Evolutionary conservation across 73 alveolate species (phyloP), one percentile per base, ranked within the genome.

Genomic region (Paramecium sonneborni): DNA sequence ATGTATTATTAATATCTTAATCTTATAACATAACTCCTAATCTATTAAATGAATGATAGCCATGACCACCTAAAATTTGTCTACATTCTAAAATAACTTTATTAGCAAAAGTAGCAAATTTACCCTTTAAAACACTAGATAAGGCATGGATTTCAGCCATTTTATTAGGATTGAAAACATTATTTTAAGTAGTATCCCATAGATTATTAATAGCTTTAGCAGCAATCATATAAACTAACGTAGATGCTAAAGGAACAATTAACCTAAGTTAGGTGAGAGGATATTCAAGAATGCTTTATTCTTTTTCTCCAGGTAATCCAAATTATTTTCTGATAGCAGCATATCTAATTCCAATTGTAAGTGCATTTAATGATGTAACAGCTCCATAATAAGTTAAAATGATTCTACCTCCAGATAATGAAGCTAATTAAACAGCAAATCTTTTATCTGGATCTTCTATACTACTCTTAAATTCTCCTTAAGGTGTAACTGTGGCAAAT

Each of bases 371-470:
- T 0, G 76, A 24, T 23, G 94, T 62, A 70, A 87, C 94, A 44
- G 92, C 76, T 2, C 95, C 68, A 32, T 92, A 86, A 28, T 58
- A 72, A 58, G 93, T 52, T 30, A 95, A 76, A 70, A 93, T 56
- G 26, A 93, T 93, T 93, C 99, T 94, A 1, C 99, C 98, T 39
- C 97, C 95, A 28, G 95, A 92, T 37, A 96, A 79, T 14, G 96
- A 57, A 10, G 94, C 94, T 23, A 96, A 68, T n/a, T 92, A 76
- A 76, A 89, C 68, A 30, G 97, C 99, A 76, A 96, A 94, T 89
- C 98, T 92, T 68, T 96, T 95, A 10, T 95, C 96, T 38, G 96
- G 94, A 72, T 92, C 85, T 21, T 95, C 96, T 6, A 95, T 97
- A 26, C 34, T 74, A 28, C 96, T 41, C 12, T 91, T 57, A 76